Evolutionary conservation across 352 stramenopile genomes (phyloP), one percentile per base, ranked within the genome.

Genomic region (Bremia lactucae): DNA sequence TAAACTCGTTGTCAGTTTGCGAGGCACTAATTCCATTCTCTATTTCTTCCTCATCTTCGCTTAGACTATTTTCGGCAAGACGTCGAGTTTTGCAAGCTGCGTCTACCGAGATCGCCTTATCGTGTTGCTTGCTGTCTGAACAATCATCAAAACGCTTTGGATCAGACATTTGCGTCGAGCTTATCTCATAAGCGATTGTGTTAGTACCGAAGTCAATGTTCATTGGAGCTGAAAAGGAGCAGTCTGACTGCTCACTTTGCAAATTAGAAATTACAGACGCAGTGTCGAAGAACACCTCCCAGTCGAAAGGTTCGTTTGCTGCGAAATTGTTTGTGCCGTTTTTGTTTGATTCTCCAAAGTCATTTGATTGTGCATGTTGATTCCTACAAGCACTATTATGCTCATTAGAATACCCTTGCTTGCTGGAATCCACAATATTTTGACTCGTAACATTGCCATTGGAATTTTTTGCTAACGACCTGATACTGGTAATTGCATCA

Each of bases 271-370:
- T 50, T 8, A 73, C 64, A 1, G 64, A 74, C n/a, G 57, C 43
- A 21, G 58, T 81, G 24, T 72, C 61, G n/a, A 83, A 66, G 57
- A 83, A 83, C 13, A 62, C 67, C 26, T 83, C 67, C 70, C 70
- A 83, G 50, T 83, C 69, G 16, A 83, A 75, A 31, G 35, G 57
- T 25, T 58, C 47, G 6, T 47, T 36, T 14, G 50, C 49, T 36
- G 45, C 53, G 24, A 37, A 55, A 10, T n/a, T n/a, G n/a, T 36
- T 16, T 20, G 26, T 33, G 34, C 23, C 54, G 45, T 42, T 43
- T 28, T 59, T 39, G 11, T 49, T 40, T 10, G 15, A 23, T 26
- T 24, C 7, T 7, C 39, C 47, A 8, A 35, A n/a, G 2, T 33
- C 31, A 42, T 47, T 45, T n/a, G 45, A 59, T 15, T 49, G 52